A percentile compares a stretch with the other conserved stretches of the same genome.
phyloP scores from a whole-genome alignment of 228 moss, liverwort and hornwort genomes.

The Sphagnum fallax region DNA sequence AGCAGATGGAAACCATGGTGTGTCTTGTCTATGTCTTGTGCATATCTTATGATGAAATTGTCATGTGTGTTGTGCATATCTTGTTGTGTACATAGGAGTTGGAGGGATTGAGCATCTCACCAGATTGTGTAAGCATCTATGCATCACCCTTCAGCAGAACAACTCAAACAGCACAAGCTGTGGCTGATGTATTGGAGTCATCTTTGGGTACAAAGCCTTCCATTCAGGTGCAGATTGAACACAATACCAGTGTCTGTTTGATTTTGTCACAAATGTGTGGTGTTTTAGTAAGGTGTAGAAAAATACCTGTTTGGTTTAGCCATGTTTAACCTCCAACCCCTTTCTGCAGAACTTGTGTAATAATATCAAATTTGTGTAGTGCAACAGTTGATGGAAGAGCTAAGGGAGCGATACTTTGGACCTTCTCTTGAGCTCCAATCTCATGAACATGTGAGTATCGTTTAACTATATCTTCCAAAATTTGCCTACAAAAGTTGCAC shows the following conservation, averaged over 20 bases:
- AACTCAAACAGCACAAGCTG: constrained; percentile 67
- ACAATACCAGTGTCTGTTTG: no score
- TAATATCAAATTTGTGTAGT: not conserved
- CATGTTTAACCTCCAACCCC: not conserved
- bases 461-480: not conserved
- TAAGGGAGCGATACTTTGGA: constrained; percentile 87
- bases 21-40: no score
- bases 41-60: no score
- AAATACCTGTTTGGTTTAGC: not conserved
- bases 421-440: constrained; percentile 65
- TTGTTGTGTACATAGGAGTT: constrained; percentile 35
- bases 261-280: no score
- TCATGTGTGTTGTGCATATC: no score
- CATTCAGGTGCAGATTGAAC: constrained; percentile 31
- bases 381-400: constrained; percentile 60
- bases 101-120: constrained; percentile 40
- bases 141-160: constrained; percentile 93
- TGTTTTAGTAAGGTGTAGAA: not conserved
- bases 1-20: no score
- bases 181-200: constrained; percentile 33
- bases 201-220: constrained; percentile 28
- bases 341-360: not conserved
- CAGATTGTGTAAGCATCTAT: constrained; percentile 54
- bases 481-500: no score
- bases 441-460: constrained; percentile 58